Evolutionary conservation across 2,329 filamentous ascomycete genomes (phyloP), one percentile per base, ranked within the genome.

Genomic region (Cytospora piceicola): DNA sequence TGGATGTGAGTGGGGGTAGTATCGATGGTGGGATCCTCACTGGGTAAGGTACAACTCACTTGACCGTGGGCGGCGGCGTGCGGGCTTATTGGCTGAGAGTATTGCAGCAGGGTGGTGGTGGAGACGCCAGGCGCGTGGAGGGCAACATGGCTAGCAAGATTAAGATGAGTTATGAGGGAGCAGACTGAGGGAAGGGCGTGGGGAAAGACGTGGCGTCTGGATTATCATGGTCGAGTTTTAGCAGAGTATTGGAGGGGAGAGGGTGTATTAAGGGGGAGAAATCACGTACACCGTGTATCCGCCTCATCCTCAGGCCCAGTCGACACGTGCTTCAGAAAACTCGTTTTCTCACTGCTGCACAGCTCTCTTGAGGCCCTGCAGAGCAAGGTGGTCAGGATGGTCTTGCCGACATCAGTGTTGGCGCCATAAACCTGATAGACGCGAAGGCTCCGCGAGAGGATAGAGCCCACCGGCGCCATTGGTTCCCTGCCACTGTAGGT

Each of bases 321-420:
- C 2, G 92, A 94, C 2, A 96, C 88, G 0, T 92, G 92, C 75
- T 96, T 96, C 61, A 96, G 74, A 74, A 92, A 96, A 14, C 84
- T 82, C 0, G 88, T 83, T 24, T 78, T 77, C 55, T 84, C 82
- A 24, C 77, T 72, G 8, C 75, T 75, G 69, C 80, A 80, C 49
- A 78, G 77, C 30, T 77, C 80, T 54, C 78, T 79, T 4, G 88
- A 82, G 8, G 89, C 85, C 68, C 85, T 88, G 75, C 88, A 90
- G 3, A 96, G 80, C 12, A 93, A 77, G 0, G 91, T 93, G 2
- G 90, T 89, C 66, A 93, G 85, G 36, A 96, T 86, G 0, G 92
- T 95, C 80, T 96, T 96, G 69, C 92, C 92, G 29, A 96, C 91
- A 70, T 91, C 87, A 0, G 92, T 95, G 72, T 95, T 95, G 55